Percentiles rank a stretch among this genome's conserved stretches.
Conservation (phyloP, 176 grass and related monocot species). For the Triticum aestivum region DNA sequence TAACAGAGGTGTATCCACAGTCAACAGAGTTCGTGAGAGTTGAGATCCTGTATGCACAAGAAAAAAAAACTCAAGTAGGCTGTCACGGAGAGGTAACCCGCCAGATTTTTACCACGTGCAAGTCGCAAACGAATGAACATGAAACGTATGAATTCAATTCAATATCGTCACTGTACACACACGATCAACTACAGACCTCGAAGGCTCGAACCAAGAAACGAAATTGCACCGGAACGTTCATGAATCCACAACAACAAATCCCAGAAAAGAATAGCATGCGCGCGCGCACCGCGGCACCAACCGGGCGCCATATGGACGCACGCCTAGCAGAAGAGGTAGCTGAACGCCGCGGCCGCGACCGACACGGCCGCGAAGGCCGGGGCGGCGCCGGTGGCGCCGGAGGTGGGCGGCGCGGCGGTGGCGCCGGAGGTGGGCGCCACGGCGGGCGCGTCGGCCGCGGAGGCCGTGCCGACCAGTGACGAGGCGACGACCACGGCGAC, state of each 20-base stretch:
- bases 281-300: neutral
- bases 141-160: neutral
- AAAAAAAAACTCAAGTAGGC: neutral
- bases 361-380: constrained; percentile 23
- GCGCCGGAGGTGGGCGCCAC: constrained; percentile 11
- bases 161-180: neutral
- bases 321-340: constrained; percentile 39
- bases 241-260: neutral
- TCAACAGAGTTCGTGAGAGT: neutral
- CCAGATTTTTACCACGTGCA: neutral
- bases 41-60: neutral
- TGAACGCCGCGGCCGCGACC: constrained; percentile 21
- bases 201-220: constrained; percentile 8
- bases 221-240: neutral
- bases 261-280: neutral
- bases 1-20: neutral
- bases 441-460: constrained; percentile 32
- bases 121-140: neutral
- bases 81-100: neutral
- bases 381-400: neutral
- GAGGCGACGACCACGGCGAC: constrained; percentile 27
- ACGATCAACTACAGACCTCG: neutral
- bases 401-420: constrained; percentile 23
- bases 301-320: neutral
- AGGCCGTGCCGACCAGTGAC: constrained; percentile 21